Evolutionary conservation across 345 rosid genomes (phyloP), one percentile per base, ranked within the genome.

Genomic region (Raphanus sativus): DNA sequence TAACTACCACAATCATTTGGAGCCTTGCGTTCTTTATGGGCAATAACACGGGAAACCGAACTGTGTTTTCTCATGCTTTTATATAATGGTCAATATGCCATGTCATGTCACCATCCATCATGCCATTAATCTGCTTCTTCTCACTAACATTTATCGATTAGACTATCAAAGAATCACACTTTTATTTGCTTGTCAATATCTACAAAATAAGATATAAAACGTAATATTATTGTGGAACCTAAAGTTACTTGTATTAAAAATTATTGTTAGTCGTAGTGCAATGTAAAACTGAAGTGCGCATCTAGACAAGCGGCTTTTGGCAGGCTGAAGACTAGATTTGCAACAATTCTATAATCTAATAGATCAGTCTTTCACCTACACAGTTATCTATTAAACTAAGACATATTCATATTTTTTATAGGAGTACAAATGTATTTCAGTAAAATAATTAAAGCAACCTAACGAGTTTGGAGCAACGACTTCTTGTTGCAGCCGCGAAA

Each of bases 401-500:
- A 13, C 16, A 29, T 52, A 55, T 38, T 71, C 6, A 15, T 63
- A 56, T 55, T 6, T 33, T 60, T 25, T n/a, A 17, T 54, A 54
- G 24, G 56, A 48, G 69, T 28, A n/a, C 11, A 61, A 13, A 29
- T 29, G 65, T 38, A 55, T 30, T 45, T 34, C 3, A 38, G 61
- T 58, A 32, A 48, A 48, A 61, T 52, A 73, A 73, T 13, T 67
- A 74, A 29, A 78, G 59, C 77, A 78, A 78, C 81, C 81, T 78
- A 61, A 73, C 48, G 62, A 72, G 77, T 60, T 59, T 78, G 69
- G 69, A 72, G 56, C 77, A 78, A 67, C 77, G 77, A 78, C 77
- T 78, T 78, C 33, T 72, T 66, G 81, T 78, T 78, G 81, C 77
- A 68, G 81, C 56, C 81, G 34, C 48, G 63, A 66, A 1, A 67